Evolutionary conservation across 345 rosid genomes (phyloP).

Genomic region (Citrus medica): DNA sequence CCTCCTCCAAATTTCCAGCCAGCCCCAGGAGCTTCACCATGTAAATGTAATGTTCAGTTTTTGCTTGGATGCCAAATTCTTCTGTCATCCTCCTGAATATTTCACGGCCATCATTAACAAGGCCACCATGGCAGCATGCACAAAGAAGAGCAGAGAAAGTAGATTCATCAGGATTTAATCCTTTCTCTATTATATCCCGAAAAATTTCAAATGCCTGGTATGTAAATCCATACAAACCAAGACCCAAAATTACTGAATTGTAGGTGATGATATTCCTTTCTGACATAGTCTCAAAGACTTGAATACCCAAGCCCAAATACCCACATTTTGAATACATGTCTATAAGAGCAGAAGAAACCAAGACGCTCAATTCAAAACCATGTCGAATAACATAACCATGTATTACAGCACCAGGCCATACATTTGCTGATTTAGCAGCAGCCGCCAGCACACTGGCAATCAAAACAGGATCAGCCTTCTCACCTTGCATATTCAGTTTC

Average conservation of each 20-base stretch:
- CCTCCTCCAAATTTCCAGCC: conserved; percentile 68
- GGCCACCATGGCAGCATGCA: conserved; percentile 80
- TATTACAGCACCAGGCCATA: conserved; percentile 47
- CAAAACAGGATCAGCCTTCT: conserved; percentile 57
- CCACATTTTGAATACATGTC: conserved; percentile 91
- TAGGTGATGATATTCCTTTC: conserved; percentile 51
- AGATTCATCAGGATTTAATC: conserved; percentile 57
- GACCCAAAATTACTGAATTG: conserved; percentile 66
- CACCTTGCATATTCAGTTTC: conserved; percentile 42
- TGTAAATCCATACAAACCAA: conserved; percentile 72
- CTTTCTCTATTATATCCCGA: conserved; percentile 40
- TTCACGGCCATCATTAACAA: conserved; percentile 50
- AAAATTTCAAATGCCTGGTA: conserved; percentile 60
- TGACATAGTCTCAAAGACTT: conserved; percentile 40
- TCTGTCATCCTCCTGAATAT: conserved; percentile 59
- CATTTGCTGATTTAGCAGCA: conserved; percentile 53
- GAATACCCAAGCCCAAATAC: conserved; percentile 40
- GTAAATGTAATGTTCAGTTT: conserved; percentile 69
- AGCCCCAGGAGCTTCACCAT: conserved; percentile 77
- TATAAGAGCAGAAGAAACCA: conserved; percentile 67
- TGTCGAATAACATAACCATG: conserved; percentile 57
- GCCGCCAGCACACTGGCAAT: conserved; percentile 53
- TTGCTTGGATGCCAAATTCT: conserved; percentile 58
- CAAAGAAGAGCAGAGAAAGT: conserved; percentile 80
- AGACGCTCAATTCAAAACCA: conserved; percentile 54